A percentile compares a stretch with the other conserved stretches of the same genome.
Conservation (phyloP, 768 basidiomycete genomes). For the Suillus clintonianus region DNA sequence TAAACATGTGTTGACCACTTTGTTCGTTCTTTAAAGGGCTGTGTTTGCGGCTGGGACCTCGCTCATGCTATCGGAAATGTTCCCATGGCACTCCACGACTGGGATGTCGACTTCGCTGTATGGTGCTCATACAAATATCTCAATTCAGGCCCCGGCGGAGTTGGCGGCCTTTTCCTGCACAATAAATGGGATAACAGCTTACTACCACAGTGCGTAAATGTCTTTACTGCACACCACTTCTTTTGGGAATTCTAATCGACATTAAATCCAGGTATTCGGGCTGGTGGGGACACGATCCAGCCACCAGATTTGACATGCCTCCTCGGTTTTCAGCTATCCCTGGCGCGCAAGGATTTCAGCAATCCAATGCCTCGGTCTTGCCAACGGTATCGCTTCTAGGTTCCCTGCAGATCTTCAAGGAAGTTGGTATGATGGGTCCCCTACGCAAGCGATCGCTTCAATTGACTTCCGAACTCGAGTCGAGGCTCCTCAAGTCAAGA, state of each 20-base stretch:
- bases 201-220: constrained; percentile 59
- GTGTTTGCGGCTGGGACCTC: constrained; percentile 93
- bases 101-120: constrained; percentile 95
- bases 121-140: constrained; percentile 99
- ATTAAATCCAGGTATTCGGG: constrained; percentile 70
- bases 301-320: constrained; percentile 91
- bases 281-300: constrained; percentile 96
- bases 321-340: constrained; percentile 77
- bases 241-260: constrained; percentile 14
- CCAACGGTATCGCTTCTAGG: constrained; percentile 80
- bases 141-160: constrained; percentile 96
- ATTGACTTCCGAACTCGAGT: constrained; percentile 74
- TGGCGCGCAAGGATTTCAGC: constrained; percentile 94
- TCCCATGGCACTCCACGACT: constrained; percentile 84
- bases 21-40: constrained; percentile 59
- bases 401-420: constrained; percentile 77
- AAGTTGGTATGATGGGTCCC: constrained; percentile 71
- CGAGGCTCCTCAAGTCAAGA: constrained; percentile 56
- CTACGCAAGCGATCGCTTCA: constrained; percentile 69
- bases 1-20: constrained; percentile 14
- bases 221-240: constrained; percentile 7
- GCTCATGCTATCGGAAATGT: constrained; percentile 97
- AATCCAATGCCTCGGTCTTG: constrained; percentile 91
- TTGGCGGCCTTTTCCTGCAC: constrained; percentile 91
- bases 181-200: constrained; percentile 71